Base-by-base conservation (phyloP, 1,139 yeast genomes). In the Candida labiduridarum region DNA sequence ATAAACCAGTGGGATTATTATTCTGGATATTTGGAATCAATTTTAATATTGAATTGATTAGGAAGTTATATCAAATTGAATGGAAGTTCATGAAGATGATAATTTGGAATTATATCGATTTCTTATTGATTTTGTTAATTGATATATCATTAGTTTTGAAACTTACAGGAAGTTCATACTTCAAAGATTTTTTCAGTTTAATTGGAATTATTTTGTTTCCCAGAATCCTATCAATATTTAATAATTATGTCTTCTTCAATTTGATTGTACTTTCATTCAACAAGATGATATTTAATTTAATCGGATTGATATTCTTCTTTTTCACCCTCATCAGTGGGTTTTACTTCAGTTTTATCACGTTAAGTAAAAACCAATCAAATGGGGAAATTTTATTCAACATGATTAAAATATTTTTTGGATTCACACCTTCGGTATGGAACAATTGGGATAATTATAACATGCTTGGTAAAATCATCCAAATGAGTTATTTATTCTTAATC, bases 341-440 rank as follows among this genome's bases (percentile, higher is more conserved):
- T 57, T 83, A 82, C 68, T 75, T 83, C 30, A 78, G 82, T 44
- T 80, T 82, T 56, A 69, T 81, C 51, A 79, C 85, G 1, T 73
- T 83, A 54, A 81, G 84, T 6, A 63, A 71, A 25, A 71, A 72
- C 36, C 68, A 75, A 55, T 58, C 80, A 2, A 76, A 78, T n/a
- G 66, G 69, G 31, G 76, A 78, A 40, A 80, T 83, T 31, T 79
- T 84, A 18, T 82, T 77, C 61, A 83, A 79, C 55, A 72, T 82
- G 72, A 64, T 82, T 46, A 80, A 81, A 60, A 72, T 83, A 6
- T 75, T 83, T 54, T 82, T 83, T 60, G 87, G 87, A 1, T 83
- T 80, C 60, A 82, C 87, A 0, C 86, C 87, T 0, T 81, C 85
- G 0, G 86, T 83, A 1, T 83, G 87, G 87, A 72, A 76, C 47